Percentiles rank a stretch among this genome's conserved stretches.
Conservation (phyloP, 805 yeast species). For the Yamadazyma phyllophila region DNA sequence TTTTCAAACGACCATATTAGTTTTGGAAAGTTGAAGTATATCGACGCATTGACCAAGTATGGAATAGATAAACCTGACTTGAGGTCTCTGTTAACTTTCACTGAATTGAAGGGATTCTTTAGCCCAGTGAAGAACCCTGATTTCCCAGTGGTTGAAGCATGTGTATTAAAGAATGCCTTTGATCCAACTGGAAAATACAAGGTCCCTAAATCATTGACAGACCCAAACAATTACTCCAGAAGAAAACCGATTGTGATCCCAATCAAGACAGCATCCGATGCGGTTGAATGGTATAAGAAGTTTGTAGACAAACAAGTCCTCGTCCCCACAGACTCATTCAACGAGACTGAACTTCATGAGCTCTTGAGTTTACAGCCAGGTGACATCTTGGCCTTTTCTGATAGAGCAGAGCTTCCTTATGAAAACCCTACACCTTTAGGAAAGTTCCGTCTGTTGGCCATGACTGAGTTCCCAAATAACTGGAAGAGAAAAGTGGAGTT, state of each 20-base stretch:
- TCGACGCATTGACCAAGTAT: constrained; percentile 64
- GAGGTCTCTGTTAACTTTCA: constrained; percentile 56
- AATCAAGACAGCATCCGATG: constrained; percentile 42
- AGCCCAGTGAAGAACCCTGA: constrained; percentile 24
- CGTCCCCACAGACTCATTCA: constrained; percentile 13
- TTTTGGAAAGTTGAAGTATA: constrained; percentile 53
- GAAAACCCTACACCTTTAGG: constrained; percentile 98
- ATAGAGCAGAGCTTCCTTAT: constrained; percentile 65
- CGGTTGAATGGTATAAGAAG: constrained; percentile 43
- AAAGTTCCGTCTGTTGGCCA: constrained; percentile 71
- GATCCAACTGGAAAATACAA: constrained; percentile 21
- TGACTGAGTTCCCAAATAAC: constrained; percentile 48
- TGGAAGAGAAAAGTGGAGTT: constrained; percentile 44
- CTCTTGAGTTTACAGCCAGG: constrained; percentile 53
- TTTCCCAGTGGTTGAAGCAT: constrained; percentile 73
- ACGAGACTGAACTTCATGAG: constrained; percentile 15
- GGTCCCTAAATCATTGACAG: constrained; percentile 39
- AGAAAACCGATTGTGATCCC: constrained; percentile 60
- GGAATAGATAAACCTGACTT: constrained; percentile 97
- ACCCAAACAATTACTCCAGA: constrained; percentile 45
- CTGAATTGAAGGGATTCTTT: constrained; percentile 44
- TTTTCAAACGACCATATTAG: constrained; percentile 17
- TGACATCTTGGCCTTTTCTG: constrained; percentile 75
- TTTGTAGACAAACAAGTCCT: constrained; percentile 31
- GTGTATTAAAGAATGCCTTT: constrained; percentile 57